These are phyloP conservation scores for Lentinula guzmanii DNA, from an alignment of 768 basidiomycete genomes.

Conservation along the genomic window DNA sequence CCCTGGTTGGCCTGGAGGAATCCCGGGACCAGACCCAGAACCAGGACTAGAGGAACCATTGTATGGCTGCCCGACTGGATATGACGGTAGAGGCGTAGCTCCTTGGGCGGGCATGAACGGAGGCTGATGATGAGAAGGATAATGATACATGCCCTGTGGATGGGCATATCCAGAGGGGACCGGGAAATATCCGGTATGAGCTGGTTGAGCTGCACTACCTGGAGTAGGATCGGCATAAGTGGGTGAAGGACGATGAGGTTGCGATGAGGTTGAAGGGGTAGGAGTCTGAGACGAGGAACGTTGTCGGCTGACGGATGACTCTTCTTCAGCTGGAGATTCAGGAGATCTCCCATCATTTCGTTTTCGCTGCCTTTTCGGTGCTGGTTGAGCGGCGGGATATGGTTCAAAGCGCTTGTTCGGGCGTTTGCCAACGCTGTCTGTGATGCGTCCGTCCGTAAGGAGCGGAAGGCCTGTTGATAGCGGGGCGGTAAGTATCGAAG, in stretches of 20 bases:
- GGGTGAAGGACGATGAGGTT: background rate
- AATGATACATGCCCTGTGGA: background rate
- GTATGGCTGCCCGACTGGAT: background rate
- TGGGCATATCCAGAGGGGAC: background rate
- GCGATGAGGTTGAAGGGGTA: background rate
- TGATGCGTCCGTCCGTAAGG: constrained; percentile 37
- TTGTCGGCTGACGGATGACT: background rate
- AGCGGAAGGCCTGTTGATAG: constrained; percentile 43
- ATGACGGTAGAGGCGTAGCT: background rate
- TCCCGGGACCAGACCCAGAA: background rate
- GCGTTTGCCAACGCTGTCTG: constrained; percentile 31
- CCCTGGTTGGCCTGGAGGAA: background rate
- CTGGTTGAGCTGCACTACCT: background rate
- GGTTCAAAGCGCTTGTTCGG: constrained; percentile 34
- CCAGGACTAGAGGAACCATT: background rate
- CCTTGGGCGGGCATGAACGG: background rate
- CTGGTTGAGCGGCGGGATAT: constrained; percentile 16
- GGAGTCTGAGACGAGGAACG: background rate
- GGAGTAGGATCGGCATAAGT: background rate
- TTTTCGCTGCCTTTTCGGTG: background rate
- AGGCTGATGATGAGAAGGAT: background rate
- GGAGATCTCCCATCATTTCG: background rate
- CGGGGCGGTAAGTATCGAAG: constrained; percentile 30
- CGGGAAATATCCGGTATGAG: background rate
- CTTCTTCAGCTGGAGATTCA: background rate